phyloP scores from a whole-genome alignment of 805 yeast genomes.

The Spathaspora girioi region DNA sequence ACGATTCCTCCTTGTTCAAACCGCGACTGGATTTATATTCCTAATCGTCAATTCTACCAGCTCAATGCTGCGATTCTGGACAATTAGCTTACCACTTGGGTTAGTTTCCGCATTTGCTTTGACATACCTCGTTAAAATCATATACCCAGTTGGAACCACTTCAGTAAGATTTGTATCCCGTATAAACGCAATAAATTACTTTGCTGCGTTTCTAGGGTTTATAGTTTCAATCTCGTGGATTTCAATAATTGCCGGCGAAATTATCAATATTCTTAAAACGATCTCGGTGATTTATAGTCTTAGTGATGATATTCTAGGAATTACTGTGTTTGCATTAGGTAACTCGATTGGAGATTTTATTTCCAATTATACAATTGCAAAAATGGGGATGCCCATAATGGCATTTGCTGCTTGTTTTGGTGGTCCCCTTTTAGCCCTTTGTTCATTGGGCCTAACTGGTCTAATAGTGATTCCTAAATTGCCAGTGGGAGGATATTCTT shows the following conservation, averaged over 20 bases:
- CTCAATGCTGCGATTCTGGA: slow-evolving; percentile 8
- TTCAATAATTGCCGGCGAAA: slow-evolving; percentile 63
- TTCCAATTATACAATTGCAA: slow-evolving; percentile 76
- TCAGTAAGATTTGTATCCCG: not conserved
- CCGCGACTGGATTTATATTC: slow-evolving; percentile 23
- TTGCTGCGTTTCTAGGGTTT: slow-evolving; percentile 56
- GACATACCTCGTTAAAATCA: slow-evolving; percentile 5
- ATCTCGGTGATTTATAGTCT: slow-evolving; percentile 57
- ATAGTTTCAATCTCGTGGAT: slow-evolving; percentile 64
- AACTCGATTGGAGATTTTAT: slow-evolving; percentile 89
- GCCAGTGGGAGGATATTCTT: slow-evolving; percentile 7
- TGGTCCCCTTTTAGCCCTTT: slow-evolving; percentile 76
- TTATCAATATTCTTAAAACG: slow-evolving; percentile 60
- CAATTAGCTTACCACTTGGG: slow-evolving; percentile 10
- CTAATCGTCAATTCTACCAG: slow-evolving; percentile 11
- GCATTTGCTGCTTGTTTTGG: slow-evolving; percentile 97
- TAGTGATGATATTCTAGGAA: slow-evolving; percentile 77
- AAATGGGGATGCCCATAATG: slow-evolving; percentile 79
- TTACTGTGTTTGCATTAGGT: slow-evolving; percentile 88
- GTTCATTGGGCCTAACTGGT: slow-evolving; percentile 81
- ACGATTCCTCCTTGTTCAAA: slow-evolving; percentile 23
- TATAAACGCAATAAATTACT: slow-evolving; percentile 15
- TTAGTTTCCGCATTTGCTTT: slow-evolving; percentile 5
- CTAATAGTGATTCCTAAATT: slow-evolving; percentile 21
- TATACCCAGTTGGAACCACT: slow-evolving; percentile 1